Base-by-base conservation (phyloP, 1,284 basidiomycete species). In the Stereum hirsutum region DNA sequence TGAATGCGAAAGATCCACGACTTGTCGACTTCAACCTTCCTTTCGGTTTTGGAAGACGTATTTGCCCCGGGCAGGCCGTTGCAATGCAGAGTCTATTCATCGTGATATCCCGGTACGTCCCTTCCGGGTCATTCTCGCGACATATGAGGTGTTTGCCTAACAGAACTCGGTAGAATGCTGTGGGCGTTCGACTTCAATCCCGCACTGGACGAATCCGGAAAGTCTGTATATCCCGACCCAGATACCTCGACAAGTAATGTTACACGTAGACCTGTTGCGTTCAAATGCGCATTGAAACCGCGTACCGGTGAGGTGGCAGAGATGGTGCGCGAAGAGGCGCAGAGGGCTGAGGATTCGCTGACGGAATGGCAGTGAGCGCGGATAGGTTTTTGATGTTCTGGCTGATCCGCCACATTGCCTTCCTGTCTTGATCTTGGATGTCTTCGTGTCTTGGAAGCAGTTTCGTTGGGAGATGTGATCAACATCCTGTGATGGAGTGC, bases 1-100 rank as follows among this genome's bases (percentile, higher is more conserved):
- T 50, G 8, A 36, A 43, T 5, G 36, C 34, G 20, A 42, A 19
- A 11, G 31, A 47, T 27, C 44, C 48, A 17, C 44, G 45, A 12
- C 20, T 46, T 20, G 32, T 36, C 10, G 42, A 46, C 43, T 49
- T 51, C 34, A 33, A 41, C 6, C 36, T 46, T 6, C 42, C 49
- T 10, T 53, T 50, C 27, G 52, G 52, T 10, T 52, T 53, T 19
- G 50, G 52, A 32, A 33, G 52, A 17, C 36, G 52, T 26, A 41
- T 49, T 6, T 51, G 49, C 30, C 49, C 49, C 6, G 49, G 49
- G 2, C 36, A 36, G 26, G 23, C 43, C 17, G 44, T 50, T 19
- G 46, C 49, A 11, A 27, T 43, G 26, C 43, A 50, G 34, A 34
- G 46, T 3, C 7, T 46, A 12, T 48, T 47, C 41, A 45, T 49